Base-by-base conservation (phyloP, 2,329 filamentous ascomycete species). In the Orbilia ellipsospora region DNA sequence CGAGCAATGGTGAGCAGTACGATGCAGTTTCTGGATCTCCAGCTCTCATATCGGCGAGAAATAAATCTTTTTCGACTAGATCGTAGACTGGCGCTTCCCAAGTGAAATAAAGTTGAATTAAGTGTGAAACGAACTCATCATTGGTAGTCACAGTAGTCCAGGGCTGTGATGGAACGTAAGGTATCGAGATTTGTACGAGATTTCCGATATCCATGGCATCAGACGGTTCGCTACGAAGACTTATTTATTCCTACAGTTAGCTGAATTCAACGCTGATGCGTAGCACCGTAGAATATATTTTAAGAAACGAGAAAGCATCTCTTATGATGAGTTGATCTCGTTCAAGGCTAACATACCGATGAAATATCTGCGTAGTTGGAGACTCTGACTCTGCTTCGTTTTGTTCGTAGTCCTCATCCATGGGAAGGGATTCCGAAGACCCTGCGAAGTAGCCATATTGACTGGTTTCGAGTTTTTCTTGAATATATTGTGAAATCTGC, bases 111-210 rank as follows among this genome's bases (percentile, higher is more conserved):
- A 74, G 57, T 48, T 74, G 70, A 10, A 74, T 63, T 16, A 74
- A 44, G 16, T 74, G 70, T 13, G 70, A 74, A 54, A 74, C 70
- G n/a, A 74, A 64, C 59, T 74, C 70, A 36, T 74, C 63, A 31
- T 50, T 64, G 23, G 20, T 36, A 13, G 70, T 68, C 26, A 74
- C 63, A 7, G 63, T 36, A 16, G 70, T 74, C 70, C 70, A 74
- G n/a, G 70, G 70, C 18, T 74, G 70, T 20, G 70, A 74, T 3
- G 70, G 70, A 20, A 74, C 70, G 10, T 56, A 62, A 7, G 70
- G 63, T 42, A 68, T 60, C 45, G 63, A 45, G 8, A 74, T 74
- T 48, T 74, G 70, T 13, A 74, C 70, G 18, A 74, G 63, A 18
- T 51, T 74, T 6, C 70, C 59, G 28, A 74, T 68, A 26, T 74